phyloP scores from a whole-genome alignment of 2,329 filamentous ascomycete genomes.

The Fusarium ambrosium region DNA sequence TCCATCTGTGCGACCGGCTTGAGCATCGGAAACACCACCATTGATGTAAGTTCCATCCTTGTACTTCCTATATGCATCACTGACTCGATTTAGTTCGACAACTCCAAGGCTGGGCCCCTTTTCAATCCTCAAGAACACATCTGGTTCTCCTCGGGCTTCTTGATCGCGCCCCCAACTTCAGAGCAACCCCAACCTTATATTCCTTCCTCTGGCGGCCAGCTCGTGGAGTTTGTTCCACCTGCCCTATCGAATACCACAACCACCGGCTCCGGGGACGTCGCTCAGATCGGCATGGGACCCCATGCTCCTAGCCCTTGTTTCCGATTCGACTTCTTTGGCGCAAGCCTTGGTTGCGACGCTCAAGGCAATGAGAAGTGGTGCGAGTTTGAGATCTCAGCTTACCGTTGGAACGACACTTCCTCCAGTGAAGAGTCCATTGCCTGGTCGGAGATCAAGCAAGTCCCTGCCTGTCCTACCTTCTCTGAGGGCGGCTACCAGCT shows the following conservation, averaged over 20 bases:
- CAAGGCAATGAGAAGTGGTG: slow-evolving; percentile 54
- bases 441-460: slow-evolving; percentile 57
- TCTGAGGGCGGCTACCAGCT: slow-evolving; percentile 52
- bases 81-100: slow-evolving; percentile 54
- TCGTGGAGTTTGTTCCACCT: slow-evolving; percentile 57
- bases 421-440: slow-evolving; percentile 53
- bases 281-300: slow-evolving; percentile 57
- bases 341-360: slow-evolving; percentile 56
- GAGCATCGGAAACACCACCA: slow-evolving; percentile 54
- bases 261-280: slow-evolving; percentile 50
- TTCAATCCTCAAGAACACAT: slow-evolving; percentile 57
- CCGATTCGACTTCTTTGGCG: slow-evolving; percentile 56
- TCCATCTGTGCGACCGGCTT: slow-evolving; percentile 48
- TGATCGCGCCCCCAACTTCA: slow-evolving; percentile 53
- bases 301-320: slow-evolving; percentile 55
- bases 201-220: slow-evolving; percentile 56
- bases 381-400: slow-evolving; percentile 59
- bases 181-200: slow-evolving; percentile 51
- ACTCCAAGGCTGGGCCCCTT: slow-evolving; percentile 52
- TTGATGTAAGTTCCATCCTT: slow-evolving; percentile 51
- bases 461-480: slow-evolving; percentile 55
- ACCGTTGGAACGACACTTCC: slow-evolving; percentile 52
- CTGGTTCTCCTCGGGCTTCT: slow-evolving; percentile 59
- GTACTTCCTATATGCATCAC: not conserved
- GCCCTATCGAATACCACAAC: slow-evolving; percentile 47